Evolutionary conservation across 352 stramenopile species (phyloP).

Genomic region (Phytophthora syringae): DNA sequence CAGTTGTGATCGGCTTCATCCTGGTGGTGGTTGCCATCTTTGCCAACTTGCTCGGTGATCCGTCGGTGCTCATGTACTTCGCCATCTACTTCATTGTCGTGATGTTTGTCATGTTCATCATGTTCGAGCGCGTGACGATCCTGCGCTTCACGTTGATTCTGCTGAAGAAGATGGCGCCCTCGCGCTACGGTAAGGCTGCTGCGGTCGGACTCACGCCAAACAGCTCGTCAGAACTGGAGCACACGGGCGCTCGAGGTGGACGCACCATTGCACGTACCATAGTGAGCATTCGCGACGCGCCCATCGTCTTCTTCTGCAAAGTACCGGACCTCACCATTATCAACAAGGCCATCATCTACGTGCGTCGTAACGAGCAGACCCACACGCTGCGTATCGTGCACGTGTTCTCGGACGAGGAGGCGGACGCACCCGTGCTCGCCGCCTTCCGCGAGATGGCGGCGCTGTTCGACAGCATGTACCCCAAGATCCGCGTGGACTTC

Average conservation of each 20-base stretch:
- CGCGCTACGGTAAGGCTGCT: constrained; percentile 32
- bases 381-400: constrained; percentile 91
- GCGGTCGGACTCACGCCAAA: constrained; percentile 8
- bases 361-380: constrained; percentile 93
- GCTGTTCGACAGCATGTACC: constrained; percentile 88
- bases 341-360: constrained; percentile 96
- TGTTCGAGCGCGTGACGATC: constrained; percentile 89
- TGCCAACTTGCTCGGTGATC: constrained; percentile 81
- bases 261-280: constrained; percentile 86
- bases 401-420: constrained; percentile 33
- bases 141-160: constrained; percentile 69
- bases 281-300: constrained; percentile 81
- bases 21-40: constrained; percentile 74
- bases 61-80: constrained; percentile 86
- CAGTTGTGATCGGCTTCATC: constrained; percentile 36
- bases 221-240: constrained; percentile 28
- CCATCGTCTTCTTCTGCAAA: constrained; percentile 95
- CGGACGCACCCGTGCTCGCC: constrained; percentile 4
- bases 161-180: constrained; percentile 70
- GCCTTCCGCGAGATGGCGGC: constrained; percentile 51
- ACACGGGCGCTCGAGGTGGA: constrained; percentile 76
- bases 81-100: constrained; percentile 85
- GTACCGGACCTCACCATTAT: constrained; percentile 89
- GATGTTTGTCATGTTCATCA: constrained; percentile 75
- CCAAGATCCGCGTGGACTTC: constrained; percentile 83